Conservation (phyloP, 2,329 filamentous ascomycete species). For the Amesomyces nigricolor region DNA sequence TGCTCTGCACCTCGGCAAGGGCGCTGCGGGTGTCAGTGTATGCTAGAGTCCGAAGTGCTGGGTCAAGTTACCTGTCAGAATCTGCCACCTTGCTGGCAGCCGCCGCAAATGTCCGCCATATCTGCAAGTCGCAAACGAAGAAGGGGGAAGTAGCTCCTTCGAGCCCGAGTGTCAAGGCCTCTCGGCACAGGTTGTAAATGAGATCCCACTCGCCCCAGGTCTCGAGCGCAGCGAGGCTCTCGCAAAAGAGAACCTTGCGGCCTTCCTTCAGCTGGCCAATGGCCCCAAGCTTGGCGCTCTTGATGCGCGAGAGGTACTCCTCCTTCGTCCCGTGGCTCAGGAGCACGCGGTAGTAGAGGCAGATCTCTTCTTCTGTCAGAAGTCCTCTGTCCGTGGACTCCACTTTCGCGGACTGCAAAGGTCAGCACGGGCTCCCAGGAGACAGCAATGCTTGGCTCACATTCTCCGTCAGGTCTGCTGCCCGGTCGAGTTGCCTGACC, state of each 20-base stretch:
- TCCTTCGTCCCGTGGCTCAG: conserved; percentile 38
- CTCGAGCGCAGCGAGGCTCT: conserved; percentile 37
- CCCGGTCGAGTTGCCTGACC: conserved; percentile 46
- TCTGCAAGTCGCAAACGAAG: conserved; percentile 40
- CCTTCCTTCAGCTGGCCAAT: conserved; percentile 41
- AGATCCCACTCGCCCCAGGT: conserved; percentile 37
- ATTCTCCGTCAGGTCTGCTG: conserved; percentile 41
- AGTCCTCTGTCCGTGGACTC: conserved; percentile 33
- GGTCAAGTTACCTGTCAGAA: conserved; percentile 23
- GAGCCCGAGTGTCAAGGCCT: conserved; percentile 38
- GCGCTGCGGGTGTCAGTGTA: conserved; percentile 21
- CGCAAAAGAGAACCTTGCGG: conserved; percentile 43
- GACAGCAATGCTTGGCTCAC: conserved; percentile 26
- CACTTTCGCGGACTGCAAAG: conserved; percentile 19
- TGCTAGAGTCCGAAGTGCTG: background rate
- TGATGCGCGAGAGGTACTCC: conserved; percentile 38
- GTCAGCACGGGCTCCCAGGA: conserved; percentile 9
- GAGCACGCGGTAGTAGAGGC: conserved; percentile 45
- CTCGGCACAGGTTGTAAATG: conserved; percentile 40
- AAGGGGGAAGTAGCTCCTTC: conserved; percentile 36
- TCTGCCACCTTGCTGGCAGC: conserved; percentile 30
- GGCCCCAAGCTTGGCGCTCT: conserved; percentile 38
- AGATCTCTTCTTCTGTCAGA: conserved; percentile 45
- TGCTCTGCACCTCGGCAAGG: conserved; percentile 27
- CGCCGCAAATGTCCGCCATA: conserved; percentile 32